Evolutionary conservation across 1,139 yeast genomes (phyloP).

Genomic region (Hanseniaspora uvarum): DNA sequence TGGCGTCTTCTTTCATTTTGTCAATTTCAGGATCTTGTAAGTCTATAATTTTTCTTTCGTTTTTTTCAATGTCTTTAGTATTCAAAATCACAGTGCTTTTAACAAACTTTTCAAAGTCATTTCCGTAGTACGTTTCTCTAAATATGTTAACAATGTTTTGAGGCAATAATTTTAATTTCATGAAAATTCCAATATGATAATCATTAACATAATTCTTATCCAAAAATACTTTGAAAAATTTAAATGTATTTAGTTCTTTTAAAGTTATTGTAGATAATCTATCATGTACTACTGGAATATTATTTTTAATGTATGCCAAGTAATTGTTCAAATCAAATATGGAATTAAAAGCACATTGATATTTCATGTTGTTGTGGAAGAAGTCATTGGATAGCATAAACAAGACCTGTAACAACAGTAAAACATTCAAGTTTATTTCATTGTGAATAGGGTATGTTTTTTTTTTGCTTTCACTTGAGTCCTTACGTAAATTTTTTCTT

Average conservation of each 20-base stretch:
- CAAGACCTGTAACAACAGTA: slow-evolving; percentile 3
- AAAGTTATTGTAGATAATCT: not conserved
- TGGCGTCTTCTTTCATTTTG: not conserved
- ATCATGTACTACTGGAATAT: not conserved
- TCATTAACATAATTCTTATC: slow-evolving; percentile 2
- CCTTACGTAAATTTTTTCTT: not conserved
- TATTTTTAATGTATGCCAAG: not conserved
- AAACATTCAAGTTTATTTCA: not conserved
- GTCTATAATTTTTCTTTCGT: not conserved
- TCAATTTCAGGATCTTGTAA: not conserved
- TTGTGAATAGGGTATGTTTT: not conserved
- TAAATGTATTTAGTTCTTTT: not conserved
- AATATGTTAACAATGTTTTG: slow-evolving; percentile 1
- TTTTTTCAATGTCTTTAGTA: not conserved
- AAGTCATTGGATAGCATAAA: slow-evolving; percentile 10
- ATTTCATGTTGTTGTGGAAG: slow-evolving; percentile 8
- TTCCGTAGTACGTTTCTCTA: slow-evolving; percentile 1
- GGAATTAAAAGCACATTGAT: slow-evolving; percentile 2
- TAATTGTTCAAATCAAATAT: slow-evolving; percentile 9
- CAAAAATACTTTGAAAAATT: slow-evolving; percentile 2
- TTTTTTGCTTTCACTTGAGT: not conserved
- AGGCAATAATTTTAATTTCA: slow-evolving; percentile 1
- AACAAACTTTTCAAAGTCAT: slow-evolving; percentile 11
- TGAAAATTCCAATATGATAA: slow-evolving; percentile 10
- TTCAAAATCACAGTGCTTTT: not conserved